Evolutionary conservation across 2,329 filamentous ascomycete species (phyloP), one percentile per base, ranked within the genome.

Genomic region (Hypoxylon rubiginosum): DNA sequence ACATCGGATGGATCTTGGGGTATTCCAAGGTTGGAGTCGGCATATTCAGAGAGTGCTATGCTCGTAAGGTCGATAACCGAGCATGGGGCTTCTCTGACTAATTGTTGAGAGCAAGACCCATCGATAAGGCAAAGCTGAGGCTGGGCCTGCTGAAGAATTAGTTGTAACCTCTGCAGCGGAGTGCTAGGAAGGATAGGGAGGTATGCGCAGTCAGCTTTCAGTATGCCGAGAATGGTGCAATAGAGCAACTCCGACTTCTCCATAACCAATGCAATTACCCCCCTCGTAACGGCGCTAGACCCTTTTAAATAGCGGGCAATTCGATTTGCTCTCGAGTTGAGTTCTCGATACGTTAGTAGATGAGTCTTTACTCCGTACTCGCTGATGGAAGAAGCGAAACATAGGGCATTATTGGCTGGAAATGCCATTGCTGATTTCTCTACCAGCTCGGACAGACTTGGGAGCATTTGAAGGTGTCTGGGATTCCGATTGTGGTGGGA

Each of bases 171-270:
- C 9, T 88, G 84, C 0, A 74, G 21, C 0, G 93, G 92, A 0
- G 90, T 91, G n/a, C 86, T 88, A 0, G 92, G 91, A 0, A 92
- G 84, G 3, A 97, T 82, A 0, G 93, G 93, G n/a, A 97, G 79
- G 73, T 97, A 96, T 7, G 90, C 92, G 72, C 89, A 90, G 8
- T 93, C 92, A 4, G 88, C 82, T 73, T 97, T 97, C 32, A 93
- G 78, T 21, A 90, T 85, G 1, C 88, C 93, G 30, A 97, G 82
- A 26, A 97, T 92, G 0, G 89, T 85, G 28, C 90, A 83, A 73
- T 97, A 97, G 0, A 97, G 80, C 26, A 88, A 78, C 0, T 88
- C 77, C 0, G 90, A 94, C 75, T 96, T 97, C 21, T 94, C 87
- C 86, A 97, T 90, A 49, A 91, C 83, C 48, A 97, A 86, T 34